phyloP scores from a whole-genome alignment of 1,284 basidiomycete species.

The Puccinia horiana region DNA sequence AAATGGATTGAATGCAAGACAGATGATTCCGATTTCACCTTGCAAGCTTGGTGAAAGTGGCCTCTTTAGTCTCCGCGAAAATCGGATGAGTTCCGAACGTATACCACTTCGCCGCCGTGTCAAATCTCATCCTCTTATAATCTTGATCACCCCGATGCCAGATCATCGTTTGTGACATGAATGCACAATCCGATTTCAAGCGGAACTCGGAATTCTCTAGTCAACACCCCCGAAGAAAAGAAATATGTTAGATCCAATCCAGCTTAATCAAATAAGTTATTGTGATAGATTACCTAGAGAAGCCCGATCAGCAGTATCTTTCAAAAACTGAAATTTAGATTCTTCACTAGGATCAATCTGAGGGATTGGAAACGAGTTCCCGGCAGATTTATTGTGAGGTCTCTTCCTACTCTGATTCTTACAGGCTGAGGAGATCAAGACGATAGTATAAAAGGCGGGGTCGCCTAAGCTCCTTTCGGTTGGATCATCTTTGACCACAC shows the following conservation, averaged over 20 bases:
- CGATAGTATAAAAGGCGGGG: conserved; percentile 39
- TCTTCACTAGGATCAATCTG: background rate
- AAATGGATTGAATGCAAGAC: background rate
- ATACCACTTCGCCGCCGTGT: conserved; percentile 39
- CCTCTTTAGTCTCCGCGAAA: conserved; percentile 25
- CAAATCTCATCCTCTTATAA: conserved; percentile 31
- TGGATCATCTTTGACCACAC: conserved; percentile 22
- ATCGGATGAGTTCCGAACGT: conserved; percentile 34
- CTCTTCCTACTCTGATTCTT: conserved; percentile 13
- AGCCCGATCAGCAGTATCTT: conserved; percentile 34
- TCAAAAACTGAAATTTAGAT: conserved; percentile 35
- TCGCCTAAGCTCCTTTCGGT: conserved; percentile 25
- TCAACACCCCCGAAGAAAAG: background rate
- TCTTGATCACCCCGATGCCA: conserved; percentile 40
- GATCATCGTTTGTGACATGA: conserved; percentile 45
- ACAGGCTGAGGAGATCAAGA: conserved; percentile 5
- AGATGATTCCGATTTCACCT: conserved; percentile 14
- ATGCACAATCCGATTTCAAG: conserved; percentile 36
- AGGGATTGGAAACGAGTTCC: background rate
- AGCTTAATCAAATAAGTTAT: background rate
- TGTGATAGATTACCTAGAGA: conserved; percentile 4
- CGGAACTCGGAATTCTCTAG: conserved; percentile 44
- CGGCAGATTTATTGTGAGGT: background rate
- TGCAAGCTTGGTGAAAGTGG: conserved; percentile 41
- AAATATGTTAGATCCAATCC: background rate